Percentiles rank a stretch among this genome's conserved stretches.
phyloP scores from a whole-genome alignment of 352 stramenopile species.

The Globisporangium parvum region DNA sequence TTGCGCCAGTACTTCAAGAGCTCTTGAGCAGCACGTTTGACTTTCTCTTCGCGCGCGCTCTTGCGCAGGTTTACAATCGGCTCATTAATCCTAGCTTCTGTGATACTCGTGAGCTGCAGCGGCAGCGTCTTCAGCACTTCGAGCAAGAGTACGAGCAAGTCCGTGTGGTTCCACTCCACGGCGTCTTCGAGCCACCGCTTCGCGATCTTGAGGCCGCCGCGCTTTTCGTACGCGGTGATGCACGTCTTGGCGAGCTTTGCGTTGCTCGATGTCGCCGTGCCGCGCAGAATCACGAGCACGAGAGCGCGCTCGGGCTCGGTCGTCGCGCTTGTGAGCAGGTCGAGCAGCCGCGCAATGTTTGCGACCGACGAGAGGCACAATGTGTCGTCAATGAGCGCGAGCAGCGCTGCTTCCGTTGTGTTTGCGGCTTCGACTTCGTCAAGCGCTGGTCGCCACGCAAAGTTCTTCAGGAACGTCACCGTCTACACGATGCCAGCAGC shows the following conservation, averaged over 20 bases:
- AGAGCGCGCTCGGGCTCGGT: conserved; percentile 67
- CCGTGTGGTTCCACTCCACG: conserved; percentile 73
- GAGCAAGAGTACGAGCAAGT: conserved; percentile 75
- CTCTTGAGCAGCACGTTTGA: conserved; percentile 74
- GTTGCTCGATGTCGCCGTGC: conserved; percentile 48
- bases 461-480: conserved; percentile 24
- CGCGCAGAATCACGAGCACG: conserved; percentile 63
- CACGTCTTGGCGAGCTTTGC: conserved; percentile 53
- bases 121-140: conserved; percentile 76
- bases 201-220: conserved; percentile 64
- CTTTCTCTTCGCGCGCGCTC: conserved; percentile 64
- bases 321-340: conserved; percentile 50
- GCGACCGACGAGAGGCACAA: conserved; percentile 41
- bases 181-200: conserved; percentile 73
- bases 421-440: conserved; percentile 24
- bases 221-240: conserved; percentile 62
- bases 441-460: conserved; percentile 17
- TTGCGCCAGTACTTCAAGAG: conserved; percentile 81
- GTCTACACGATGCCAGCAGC: conserved; percentile 2
- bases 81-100: conserved; percentile 83
- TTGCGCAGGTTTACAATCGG: conserved; percentile 85
- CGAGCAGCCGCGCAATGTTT: conserved; percentile 53
- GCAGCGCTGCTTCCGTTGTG: conserved; percentile 36
- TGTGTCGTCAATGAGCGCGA: conserved; percentile 51
- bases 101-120: conserved; percentile 84